phyloP scores from a whole-genome alignment of 164 flowering plant genomes.

The Warburgia ugandensis region DNA sequence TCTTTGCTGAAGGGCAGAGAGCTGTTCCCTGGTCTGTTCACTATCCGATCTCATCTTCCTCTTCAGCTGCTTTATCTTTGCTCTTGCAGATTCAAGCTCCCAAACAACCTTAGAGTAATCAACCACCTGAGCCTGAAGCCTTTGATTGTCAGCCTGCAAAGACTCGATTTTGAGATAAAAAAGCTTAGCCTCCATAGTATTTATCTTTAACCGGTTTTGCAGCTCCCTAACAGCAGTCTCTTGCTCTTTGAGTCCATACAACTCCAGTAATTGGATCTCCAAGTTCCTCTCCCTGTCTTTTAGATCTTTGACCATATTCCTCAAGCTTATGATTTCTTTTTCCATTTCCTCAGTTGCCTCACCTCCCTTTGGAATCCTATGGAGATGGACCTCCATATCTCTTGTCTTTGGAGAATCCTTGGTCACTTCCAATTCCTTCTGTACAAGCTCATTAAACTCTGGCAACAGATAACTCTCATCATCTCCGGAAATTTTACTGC shows the following conservation, averaged over 20 bases:
- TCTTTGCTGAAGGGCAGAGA: conserved; percentile 44
- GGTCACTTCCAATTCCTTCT: conserved; percentile 33
- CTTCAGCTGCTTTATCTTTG: conserved; percentile 50
- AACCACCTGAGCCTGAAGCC: conserved; percentile 52
- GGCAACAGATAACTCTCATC: conserved; percentile 52
- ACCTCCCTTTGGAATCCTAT: neutral
- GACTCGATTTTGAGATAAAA: conserved; percentile 65
- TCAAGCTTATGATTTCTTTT: conserved; percentile 47
- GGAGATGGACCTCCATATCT: conserved; percentile 23
- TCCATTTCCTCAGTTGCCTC: conserved; percentile 27
- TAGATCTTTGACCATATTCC: conserved; percentile 39
- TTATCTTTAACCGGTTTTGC: conserved; percentile 58
- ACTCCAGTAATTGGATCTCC: conserved; percentile 74
- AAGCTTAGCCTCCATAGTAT: conserved; percentile 62
- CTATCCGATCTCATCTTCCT: conserved; percentile 55
- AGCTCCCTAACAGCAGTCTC: conserved; percentile 70
- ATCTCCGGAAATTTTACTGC: conserved; percentile 30
- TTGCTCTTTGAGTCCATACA: conserved; percentile 84
- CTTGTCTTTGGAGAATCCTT: conserved; percentile 22
- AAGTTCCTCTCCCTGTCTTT: conserved; percentile 68
- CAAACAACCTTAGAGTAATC: conserved; percentile 43
- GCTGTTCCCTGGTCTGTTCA: conserved; percentile 56
- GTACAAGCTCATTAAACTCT: conserved; percentile 46
- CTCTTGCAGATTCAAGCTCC: conserved; percentile 68
- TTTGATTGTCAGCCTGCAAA: conserved; percentile 60